These are phyloP conservation scores for Rhizophagus prolifer DNA, from an alignment of 192 early-diverging fungal genomes.

Conservation along the genomic window DNA sequence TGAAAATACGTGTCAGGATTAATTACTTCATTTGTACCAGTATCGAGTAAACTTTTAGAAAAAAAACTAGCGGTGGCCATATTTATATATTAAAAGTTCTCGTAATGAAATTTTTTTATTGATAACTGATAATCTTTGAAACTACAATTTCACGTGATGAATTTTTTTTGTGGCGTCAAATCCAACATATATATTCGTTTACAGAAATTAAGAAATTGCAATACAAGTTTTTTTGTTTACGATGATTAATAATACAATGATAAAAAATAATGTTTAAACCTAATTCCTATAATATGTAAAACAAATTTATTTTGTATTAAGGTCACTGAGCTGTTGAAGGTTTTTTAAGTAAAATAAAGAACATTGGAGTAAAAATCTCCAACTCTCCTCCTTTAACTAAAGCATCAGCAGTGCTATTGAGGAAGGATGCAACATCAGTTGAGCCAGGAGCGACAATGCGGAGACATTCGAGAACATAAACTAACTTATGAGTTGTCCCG, in stretches of 20 bases:
- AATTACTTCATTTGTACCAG: conserved; percentile 39
- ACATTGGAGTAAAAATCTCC: conserved; percentile 91
- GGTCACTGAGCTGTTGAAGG: conserved; percentile 32
- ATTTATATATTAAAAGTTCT: not conserved
- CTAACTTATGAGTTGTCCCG: conserved; percentile 67
- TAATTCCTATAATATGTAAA: not conserved
- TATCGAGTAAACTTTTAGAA: not conserved
- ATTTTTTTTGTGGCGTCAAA: no score
- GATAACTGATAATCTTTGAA: no score
- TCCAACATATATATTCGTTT: not conserved
- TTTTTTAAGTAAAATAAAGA: conserved; percentile 69
- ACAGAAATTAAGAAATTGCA: not conserved
- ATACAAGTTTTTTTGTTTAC: not conserved
- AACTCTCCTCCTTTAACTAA: conserved; percentile 77
- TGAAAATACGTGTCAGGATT: conserved; percentile 80
- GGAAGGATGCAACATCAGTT: conserved; percentile 71
- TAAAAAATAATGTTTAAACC: not conserved
- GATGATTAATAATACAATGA: not conserved
- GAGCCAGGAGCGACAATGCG: conserved; percentile 76
- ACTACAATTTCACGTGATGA: no score
- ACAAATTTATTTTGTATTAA: not conserved
- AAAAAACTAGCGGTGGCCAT: not conserved
- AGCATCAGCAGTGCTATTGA: conserved; percentile 75
- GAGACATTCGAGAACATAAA: conserved; percentile 72
- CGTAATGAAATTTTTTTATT: not conserved